A percentile compares a stretch with the other conserved stretches of the same genome.
phyloP scores from a whole-genome alignment of 768 basidiomycete genomes.

The Mycena sanguinolenta region DNA sequence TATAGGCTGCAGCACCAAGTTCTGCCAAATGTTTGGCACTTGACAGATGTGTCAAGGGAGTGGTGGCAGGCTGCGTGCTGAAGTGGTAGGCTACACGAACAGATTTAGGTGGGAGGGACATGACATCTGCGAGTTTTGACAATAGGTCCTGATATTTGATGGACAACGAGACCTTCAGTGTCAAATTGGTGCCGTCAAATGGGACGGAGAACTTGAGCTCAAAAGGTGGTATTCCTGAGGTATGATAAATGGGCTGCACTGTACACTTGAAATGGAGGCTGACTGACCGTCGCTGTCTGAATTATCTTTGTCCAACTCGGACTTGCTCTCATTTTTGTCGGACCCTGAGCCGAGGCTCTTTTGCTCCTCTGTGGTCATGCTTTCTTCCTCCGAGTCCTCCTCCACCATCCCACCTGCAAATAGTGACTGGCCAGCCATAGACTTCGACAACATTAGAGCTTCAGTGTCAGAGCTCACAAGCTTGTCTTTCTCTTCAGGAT shows the following conservation, averaged over 20 bases:
- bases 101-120: neutral
- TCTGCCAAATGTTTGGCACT: neutral
- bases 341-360: neutral
- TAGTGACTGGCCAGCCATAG: neutral
- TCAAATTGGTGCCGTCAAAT: slow-evolving; percentile 1
- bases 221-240: neutral
- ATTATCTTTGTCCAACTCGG: neutral
- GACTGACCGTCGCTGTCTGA: neutral
- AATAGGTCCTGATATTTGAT: neutral
- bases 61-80: neutral
- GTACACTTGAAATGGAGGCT: too few relatives aligned
- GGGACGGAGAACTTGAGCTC: slow-evolving; percentile 14
- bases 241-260: neutral
- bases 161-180: neutral
- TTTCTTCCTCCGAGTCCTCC: neutral
- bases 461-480: neutral
- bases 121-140: neutral
- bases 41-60: neutral
- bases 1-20: neutral
- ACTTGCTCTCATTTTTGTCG: neutral
- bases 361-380: neutral
- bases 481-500: neutral
- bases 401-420: neutral
- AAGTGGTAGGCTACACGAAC: slow-evolving; percentile 14
- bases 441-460: neutral